phyloP scores from a whole-genome alignment of 2,329 filamentous ascomycete genomes.

The Penicillium sp. region DNA sequence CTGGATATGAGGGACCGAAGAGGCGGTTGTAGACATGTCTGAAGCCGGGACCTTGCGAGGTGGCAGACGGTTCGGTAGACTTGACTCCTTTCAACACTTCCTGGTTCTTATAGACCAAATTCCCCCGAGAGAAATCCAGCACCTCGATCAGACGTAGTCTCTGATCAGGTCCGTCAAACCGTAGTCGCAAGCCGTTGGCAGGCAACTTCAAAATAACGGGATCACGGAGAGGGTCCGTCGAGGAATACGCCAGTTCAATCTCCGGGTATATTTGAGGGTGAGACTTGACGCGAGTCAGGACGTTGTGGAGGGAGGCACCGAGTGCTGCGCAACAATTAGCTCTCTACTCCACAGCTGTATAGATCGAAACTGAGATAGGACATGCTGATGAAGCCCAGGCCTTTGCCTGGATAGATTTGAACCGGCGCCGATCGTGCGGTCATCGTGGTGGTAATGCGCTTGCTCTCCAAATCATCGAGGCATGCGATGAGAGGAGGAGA shows the following conservation, averaged over 20 bases:
- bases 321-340: conserved; percentile 62
- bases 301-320: conserved; percentile 87
- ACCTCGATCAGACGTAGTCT: conserved; percentile 88
- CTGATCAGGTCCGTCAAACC: conserved; percentile 93
- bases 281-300: conserved; percentile 83
- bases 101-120: conserved; percentile 77
- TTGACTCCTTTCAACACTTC: conserved; percentile 68
- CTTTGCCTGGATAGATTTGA: conserved; percentile 67
- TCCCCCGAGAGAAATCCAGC: conserved; percentile 81
- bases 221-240: conserved; percentile 70
- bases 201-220: conserved; percentile 77
- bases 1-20: conserved; percentile 91
- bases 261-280: conserved; percentile 80
- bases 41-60: conserved; percentile 70
- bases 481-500: conserved; percentile 5
- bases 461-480: conserved; percentile 14
- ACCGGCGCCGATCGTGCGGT: conserved; percentile 46
- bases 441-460: conserved; percentile 31
- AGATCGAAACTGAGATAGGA: conserved; percentile 14
- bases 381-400: conserved; percentile 63
- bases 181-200: conserved; percentile 82
- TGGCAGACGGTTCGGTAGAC: conserved; percentile 33
- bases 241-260: conserved; percentile 79
- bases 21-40: conserved; percentile 88
- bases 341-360: conserved; percentile 7